phyloP scores from a whole-genome alignment of 176 grass and related monocot species.

The Oryza glumipatula region DNA sequence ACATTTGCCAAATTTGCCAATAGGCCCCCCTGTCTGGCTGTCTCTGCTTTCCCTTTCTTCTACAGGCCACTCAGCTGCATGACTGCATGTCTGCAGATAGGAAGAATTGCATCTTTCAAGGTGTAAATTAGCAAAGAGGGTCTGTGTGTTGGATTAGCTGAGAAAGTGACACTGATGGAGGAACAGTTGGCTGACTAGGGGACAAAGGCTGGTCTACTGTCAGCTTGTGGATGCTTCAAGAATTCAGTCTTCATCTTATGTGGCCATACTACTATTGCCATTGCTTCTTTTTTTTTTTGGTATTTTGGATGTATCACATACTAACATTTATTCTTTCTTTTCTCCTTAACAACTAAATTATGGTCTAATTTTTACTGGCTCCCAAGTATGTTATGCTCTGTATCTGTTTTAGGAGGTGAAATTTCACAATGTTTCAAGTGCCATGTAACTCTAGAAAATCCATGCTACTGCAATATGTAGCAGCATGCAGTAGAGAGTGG shows the following conservation, averaged over 20 bases:
- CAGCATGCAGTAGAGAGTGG: background rate
- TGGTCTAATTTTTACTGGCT: background rate
- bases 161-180: constrained; percentile 31
- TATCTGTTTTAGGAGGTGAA: background rate
- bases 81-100: background rate
- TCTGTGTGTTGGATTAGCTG: constrained; percentile 21
- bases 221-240: constrained; percentile 12
- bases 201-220: constrained; percentile 45
- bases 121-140: background rate
- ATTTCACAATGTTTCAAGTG: background rate
- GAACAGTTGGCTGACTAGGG: constrained; percentile 49
- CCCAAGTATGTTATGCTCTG: too few species aligned
- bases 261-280: background rate
- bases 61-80: background rate
- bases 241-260: background rate
- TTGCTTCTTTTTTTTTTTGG: background rate
- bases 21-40: background rate
- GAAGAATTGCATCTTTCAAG: constrained; percentile 8
- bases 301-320: background rate
- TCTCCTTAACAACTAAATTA: background rate
- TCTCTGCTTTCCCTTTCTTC: background rate
- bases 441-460: background rate
- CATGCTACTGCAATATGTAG: background rate
- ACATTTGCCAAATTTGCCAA: background rate
- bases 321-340: background rate